These are phyloP conservation scores for Boletus rufocinnamomeus DNA, from an alignment of 768 basidiomycete species.

Conservation along the genomic window DNA sequence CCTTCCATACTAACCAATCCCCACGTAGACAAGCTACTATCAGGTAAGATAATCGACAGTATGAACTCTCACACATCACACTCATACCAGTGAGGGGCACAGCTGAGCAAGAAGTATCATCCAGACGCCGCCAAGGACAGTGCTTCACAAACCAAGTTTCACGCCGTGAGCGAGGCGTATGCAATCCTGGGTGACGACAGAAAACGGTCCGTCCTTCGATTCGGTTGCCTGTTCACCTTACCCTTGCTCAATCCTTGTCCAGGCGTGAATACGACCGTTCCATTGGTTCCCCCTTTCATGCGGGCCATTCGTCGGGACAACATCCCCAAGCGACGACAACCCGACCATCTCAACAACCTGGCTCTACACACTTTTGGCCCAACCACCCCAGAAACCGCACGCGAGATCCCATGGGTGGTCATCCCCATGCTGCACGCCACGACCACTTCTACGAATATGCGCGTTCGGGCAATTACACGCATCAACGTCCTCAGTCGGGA, in stretches of 20 bases:
- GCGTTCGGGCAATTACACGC: background rate
- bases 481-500: constrained; percentile 6
- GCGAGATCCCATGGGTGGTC: constrained; percentile 13
- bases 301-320: constrained; percentile 9
- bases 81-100: background rate
- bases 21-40: constrained; percentile 32
- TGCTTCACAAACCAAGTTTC: constrained; percentile 42
- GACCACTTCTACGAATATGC: constrained; percentile 15
- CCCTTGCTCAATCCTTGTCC: background rate
- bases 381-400: constrained; percentile 26
- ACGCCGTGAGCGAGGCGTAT: constrained; percentile 50
- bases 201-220: constrained; percentile 36
- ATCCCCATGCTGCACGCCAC: constrained; percentile 10
- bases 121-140: constrained; percentile 46
- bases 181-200: constrained; percentile 46
- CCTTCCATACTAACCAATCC: constrained; percentile 1
- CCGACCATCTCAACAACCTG: constrained; percentile 27
- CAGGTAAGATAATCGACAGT: constrained; percentile 18
- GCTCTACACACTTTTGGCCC: constrained; percentile 31
- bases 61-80: background rate
- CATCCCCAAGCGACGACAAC: constrained; percentile 36
- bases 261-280: constrained; percentile 38
- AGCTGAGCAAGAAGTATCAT: constrained; percentile 53
- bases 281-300: constrained; percentile 14
- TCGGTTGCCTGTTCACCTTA: background rate